Evolutionary conservation across 441 rosid genomes (phyloP).

Genomic region (Aleurites moluccanus): DNA sequence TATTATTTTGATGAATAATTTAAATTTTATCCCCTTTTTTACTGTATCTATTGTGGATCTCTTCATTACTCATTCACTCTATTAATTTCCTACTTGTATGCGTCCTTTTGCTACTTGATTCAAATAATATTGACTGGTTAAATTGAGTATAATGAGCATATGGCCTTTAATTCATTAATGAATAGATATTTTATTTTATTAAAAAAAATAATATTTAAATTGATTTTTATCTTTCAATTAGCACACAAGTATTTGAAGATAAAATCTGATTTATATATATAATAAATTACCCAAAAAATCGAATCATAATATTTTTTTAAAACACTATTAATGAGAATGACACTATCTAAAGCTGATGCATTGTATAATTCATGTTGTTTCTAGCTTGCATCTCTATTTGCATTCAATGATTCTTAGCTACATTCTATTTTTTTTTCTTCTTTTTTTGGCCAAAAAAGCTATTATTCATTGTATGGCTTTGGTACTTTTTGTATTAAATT

Average conservation of each 20-base stretch:
- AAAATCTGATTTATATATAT: too few relatives aligned
- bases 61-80: not conserved
- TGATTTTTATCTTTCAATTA: too few relatives aligned
- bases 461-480: not conserved
- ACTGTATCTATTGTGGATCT: not conserved
- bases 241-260: too few relatives aligned
- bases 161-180: not conserved
- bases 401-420: too few relatives aligned
- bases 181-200: too few relatives aligned
- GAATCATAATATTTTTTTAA: too few relatives aligned
- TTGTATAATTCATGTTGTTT: too few relatives aligned
- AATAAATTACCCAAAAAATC: too few relatives aligned
- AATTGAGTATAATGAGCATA: not conserved
- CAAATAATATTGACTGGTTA: conserved; percentile 1
- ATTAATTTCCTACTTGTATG: not conserved
- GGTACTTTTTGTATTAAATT: not conserved
- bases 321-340: too few relatives aligned
- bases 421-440: too few relatives aligned
- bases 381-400: not conserved
- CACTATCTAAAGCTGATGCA: too few relatives aligned
- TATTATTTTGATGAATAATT: not conserved
- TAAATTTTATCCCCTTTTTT: conserved; percentile 2
- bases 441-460: too few relatives aligned
- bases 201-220: not conserved
- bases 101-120: conserved; percentile 8